Evolutionary conservation across 768 basidiomycete species (phyloP).

Genomic region (Piloderma croceum): DNA sequence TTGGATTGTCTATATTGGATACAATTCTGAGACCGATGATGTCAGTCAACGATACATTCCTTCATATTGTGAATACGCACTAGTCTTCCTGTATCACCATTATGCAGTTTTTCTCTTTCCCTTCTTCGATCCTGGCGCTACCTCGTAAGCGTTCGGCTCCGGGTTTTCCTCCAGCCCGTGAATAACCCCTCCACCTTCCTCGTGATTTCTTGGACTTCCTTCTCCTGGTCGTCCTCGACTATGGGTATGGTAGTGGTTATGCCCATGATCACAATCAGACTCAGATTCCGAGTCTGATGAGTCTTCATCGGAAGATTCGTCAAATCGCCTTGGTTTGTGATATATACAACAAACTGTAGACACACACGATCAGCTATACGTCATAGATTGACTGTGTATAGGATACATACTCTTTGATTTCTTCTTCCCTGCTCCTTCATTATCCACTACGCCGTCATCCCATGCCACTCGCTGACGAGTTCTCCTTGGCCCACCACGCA

Average conservation of each 20-base stretch:
- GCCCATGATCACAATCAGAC: not conserved
- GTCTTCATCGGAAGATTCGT: constrained; percentile 72
- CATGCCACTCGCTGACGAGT: constrained; percentile 65
- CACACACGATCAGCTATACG: not conserved
- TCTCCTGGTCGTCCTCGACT: constrained; percentile 9
- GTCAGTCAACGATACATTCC: too few relatives aligned
- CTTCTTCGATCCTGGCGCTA: not conserved
- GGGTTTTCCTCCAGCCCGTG: constrained; percentile 14
- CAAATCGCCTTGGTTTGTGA: constrained; percentile 72
- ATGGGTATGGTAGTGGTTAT: constrained; percentile 3
- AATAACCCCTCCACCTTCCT: constrained; percentile 5
- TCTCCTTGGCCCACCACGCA: constrained; percentile 48
- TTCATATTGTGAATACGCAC: too few relatives aligned
- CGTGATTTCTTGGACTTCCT: constrained; percentile 5
- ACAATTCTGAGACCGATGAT: too few relatives aligned
- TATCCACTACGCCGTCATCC: constrained; percentile 83
- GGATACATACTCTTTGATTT: constrained; percentile 80
- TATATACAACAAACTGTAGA: constrained; percentile 94
- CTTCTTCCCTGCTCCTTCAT: constrained; percentile 85
- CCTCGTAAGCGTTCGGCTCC: constrained; percentile 1
- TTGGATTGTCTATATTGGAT: too few relatives aligned
- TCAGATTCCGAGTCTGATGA: constrained; percentile 47
- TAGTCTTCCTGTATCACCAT: too few relatives aligned
- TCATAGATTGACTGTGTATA: not conserved
- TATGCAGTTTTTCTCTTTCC: not conserved